These are phyloP conservation scores for Artomyces pyxidatus DNA, from an alignment of 768 basidiomycete species.

Conservation along the genomic window DNA sequence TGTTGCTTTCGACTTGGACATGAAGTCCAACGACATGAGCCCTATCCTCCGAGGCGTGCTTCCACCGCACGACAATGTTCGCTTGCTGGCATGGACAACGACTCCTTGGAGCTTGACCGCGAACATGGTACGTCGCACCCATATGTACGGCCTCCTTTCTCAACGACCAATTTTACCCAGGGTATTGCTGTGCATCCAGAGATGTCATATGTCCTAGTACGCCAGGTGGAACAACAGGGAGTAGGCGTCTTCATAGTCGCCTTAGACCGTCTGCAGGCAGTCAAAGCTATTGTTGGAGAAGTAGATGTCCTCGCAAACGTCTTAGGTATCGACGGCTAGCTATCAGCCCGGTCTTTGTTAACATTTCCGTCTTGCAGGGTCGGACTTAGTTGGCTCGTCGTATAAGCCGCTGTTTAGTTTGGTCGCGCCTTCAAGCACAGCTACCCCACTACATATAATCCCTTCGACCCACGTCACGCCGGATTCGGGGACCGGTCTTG, in stretches of 20 bases:
- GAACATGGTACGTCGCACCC: slow-evolving; percentile 82
- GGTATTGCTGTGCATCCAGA: slow-evolving; percentile 83
- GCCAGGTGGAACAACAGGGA: slow-evolving; percentile 5
- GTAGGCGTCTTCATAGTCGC: slow-evolving; percentile 27
- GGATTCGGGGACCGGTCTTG: slow-evolving; percentile 88
- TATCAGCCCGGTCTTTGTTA: not conserved
- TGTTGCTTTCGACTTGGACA: slow-evolving; percentile 64
- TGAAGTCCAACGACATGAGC: slow-evolving; percentile 15
- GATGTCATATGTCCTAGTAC: slow-evolving; percentile 54
- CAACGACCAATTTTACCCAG: slow-evolving; percentile 34
- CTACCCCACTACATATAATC: slow-evolving; percentile 36
- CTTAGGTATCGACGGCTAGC: slow-evolving; percentile 24
- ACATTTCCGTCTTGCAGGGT: slow-evolving; percentile 22
- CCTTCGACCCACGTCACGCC: slow-evolving; percentile 72
- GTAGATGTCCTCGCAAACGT: slow-evolving; percentile 28
- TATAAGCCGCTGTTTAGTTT: slow-evolving; percentile 59
- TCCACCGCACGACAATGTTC: slow-evolving; percentile 27
- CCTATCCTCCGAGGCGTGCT: slow-evolving; percentile 26
- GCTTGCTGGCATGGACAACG: slow-evolving; percentile 89
- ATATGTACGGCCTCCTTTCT: too few relatives aligned
- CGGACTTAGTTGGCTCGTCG: slow-evolving; percentile 46
- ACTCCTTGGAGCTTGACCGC: slow-evolving; percentile 96
- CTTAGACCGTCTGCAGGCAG: slow-evolving; percentile 23
- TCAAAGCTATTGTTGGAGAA: slow-evolving; percentile 24
- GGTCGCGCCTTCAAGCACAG: slow-evolving; percentile 5